Percentiles rank a stretch among this genome's conserved stretches.
Evolutionary conservation across 441 rosid species (phyloP).

Genomic region (Populus hybrid): DNA sequence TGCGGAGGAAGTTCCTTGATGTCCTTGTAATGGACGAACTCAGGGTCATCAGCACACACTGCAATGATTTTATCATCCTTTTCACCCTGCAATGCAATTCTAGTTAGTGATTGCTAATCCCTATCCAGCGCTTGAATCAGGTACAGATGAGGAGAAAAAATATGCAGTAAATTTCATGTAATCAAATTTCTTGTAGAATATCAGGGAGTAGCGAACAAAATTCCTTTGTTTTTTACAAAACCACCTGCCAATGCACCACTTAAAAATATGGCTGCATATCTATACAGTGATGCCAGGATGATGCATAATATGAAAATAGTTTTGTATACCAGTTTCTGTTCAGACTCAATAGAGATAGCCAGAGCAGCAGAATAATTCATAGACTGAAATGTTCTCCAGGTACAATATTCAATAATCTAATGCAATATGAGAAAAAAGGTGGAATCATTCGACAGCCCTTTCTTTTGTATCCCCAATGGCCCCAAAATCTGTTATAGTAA

Average conservation of each 20-base stretch:
- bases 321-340: background rate
- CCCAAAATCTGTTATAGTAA: background rate
- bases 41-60: constrained; percentile 98
- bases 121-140: background rate
- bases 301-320: background rate
- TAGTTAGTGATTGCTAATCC: constrained; percentile 5
- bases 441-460: background rate
- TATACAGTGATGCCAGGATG: background rate
- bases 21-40: constrained; percentile 89
- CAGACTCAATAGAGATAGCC: background rate
- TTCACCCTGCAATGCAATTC: constrained; percentile 60
- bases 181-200: background rate
- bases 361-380: background rate
- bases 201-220: background rate
- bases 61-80: constrained; percentile 98
- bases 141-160: background rate
- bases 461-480: background rate
- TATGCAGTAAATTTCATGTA: background rate
- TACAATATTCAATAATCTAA: background rate
- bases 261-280: background rate
- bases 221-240: background rate
- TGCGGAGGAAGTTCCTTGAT: constrained; percentile 96
- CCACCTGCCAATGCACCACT: background rate
- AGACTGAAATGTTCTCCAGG: background rate
- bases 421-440: background rate